Conservation (phyloP, 148 eudicot genomes). For the Vaccinium vitisidaea region DNA sequence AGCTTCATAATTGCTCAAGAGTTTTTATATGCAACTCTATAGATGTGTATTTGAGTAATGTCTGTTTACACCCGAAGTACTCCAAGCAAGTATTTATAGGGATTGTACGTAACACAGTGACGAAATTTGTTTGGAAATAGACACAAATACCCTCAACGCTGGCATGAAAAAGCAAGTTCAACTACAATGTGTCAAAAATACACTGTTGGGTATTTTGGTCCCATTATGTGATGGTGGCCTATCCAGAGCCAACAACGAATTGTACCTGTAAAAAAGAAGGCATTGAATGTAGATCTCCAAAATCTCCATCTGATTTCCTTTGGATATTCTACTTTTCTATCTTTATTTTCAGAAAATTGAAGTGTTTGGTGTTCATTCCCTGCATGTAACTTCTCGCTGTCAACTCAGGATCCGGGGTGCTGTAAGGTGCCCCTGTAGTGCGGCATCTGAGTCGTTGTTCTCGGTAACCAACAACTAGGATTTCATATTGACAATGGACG, state of each 20-base stretch:
- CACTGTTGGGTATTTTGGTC: neutral
- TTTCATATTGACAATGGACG: no score
- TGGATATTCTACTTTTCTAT: neutral
- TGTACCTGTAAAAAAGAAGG: neutral
- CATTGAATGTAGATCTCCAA: neutral
- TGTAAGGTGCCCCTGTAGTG: no score
- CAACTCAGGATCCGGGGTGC: neutral
- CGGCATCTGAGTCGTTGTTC: no score
- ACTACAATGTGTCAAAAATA: neutral
- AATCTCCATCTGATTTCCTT: neutral
- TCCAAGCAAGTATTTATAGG: neutral
- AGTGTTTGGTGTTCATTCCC: neutral
- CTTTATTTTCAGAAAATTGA: neutral
- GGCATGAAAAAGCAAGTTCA: no score
- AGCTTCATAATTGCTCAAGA: conserved; percentile 25
- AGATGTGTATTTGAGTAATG: neutral
- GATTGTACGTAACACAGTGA: neutral
- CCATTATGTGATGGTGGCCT: neutral
- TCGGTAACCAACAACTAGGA: no score
- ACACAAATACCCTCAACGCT: neutral
- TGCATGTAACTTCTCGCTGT: neutral
- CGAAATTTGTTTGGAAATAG: neutral
- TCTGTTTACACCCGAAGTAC: neutral
- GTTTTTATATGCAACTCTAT: neutral
- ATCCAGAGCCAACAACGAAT: neutral